A percentile compares a stretch with the other conserved stretches of the same genome.
Evolutionary conservation across 1,284 basidiomycete species (phyloP).

Genomic region (Tylopilus sp.): DNA sequence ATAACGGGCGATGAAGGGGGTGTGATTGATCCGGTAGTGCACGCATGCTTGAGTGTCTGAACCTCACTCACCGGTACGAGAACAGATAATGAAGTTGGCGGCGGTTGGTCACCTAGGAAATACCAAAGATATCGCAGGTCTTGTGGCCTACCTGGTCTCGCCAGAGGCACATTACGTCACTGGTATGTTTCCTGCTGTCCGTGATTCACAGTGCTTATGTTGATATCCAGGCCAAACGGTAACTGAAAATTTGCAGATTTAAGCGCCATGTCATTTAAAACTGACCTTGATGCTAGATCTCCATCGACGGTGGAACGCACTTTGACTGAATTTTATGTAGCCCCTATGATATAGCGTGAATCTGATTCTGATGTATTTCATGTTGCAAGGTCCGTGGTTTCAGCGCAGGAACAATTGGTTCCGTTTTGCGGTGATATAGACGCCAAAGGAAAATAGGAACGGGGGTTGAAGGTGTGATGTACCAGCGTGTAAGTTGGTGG

Average conservation of each 20-base stretch:
- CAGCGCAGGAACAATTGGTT: background rate
- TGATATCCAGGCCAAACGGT: constrained; percentile 40
- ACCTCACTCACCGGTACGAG: constrained; percentile 12
- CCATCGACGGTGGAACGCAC: constrained; percentile 36
- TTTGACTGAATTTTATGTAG: constrained; percentile 31
- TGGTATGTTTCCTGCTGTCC: constrained; percentile 33
- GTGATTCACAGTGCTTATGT: background rate
- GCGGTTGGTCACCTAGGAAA: constrained; percentile 40
- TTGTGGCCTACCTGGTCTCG: constrained; percentile 50
- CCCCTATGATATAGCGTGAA: background rate
- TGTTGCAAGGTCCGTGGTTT: background rate
- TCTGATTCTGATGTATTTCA: constrained; percentile 1
- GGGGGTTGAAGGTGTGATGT: background rate
- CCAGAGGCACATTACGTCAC: constrained; percentile 50
- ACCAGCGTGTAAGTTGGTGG: background rate
- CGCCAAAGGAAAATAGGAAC: background rate
- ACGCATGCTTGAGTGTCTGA: background rate
- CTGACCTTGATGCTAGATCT: constrained; percentile 25
- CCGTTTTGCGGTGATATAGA: background rate
- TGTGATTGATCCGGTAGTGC: constrained; percentile 22
- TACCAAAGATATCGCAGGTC: constrained; percentile 46
- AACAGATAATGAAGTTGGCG: constrained; percentile 24
- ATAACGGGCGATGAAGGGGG: constrained; percentile 26
- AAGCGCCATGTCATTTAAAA: background rate
- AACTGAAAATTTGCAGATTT: constrained; percentile 10